Evolutionary conservation across 345 rosid species (phyloP).

Genomic region (Cardamine resedifolia): DNA sequence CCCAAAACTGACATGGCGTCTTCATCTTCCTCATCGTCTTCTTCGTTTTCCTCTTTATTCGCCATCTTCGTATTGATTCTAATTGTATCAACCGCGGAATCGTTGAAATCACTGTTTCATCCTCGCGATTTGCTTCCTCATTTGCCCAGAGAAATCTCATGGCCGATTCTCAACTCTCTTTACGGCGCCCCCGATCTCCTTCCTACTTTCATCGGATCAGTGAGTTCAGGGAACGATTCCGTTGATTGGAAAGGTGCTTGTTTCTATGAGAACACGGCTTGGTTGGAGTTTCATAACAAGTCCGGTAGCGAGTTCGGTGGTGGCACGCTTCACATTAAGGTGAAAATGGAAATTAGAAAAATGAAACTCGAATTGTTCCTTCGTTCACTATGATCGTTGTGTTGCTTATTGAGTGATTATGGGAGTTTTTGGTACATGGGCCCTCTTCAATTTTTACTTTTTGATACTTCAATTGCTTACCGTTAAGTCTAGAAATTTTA

Average conservation of each 20-base stretch:
- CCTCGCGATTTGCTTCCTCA: slow-evolving; percentile 73
- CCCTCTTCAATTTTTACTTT: slow-evolving; percentile 26
- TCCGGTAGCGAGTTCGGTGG: slow-evolving; percentile 83
- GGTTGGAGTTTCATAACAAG: slow-evolving; percentile 90
- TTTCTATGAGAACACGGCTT: slow-evolving; percentile 65
- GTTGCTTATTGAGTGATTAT: neutral
- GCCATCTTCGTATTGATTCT: slow-evolving; percentile 14
- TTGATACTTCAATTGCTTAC: neutral
- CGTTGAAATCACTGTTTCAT: slow-evolving; percentile 53
- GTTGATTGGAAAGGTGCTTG: slow-evolving; percentile 93
- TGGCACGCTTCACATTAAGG: slow-evolving; percentile 75
- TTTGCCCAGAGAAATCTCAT: slow-evolving; percentile 70
- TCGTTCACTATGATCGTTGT: neutral
- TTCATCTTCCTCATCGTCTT: slow-evolving; percentile 24
- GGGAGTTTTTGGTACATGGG: neutral
- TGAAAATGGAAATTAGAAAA: neutral
- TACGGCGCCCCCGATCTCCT: slow-evolving; percentile 69
- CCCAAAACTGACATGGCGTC: slow-evolving; percentile 28
- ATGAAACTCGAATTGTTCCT: neutral
- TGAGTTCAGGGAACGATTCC: slow-evolving; percentile 37
- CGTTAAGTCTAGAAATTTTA: neutral
- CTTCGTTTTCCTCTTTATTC: slow-evolving; percentile 28
- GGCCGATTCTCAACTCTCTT: slow-evolving; percentile 77
- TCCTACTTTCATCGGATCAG: slow-evolving; percentile 85
- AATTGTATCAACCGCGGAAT: slow-evolving; percentile 20